Base-by-base conservation (phyloP, 192 early-diverging fungal genomes). In the Umbelopsis sp. region DNA sequence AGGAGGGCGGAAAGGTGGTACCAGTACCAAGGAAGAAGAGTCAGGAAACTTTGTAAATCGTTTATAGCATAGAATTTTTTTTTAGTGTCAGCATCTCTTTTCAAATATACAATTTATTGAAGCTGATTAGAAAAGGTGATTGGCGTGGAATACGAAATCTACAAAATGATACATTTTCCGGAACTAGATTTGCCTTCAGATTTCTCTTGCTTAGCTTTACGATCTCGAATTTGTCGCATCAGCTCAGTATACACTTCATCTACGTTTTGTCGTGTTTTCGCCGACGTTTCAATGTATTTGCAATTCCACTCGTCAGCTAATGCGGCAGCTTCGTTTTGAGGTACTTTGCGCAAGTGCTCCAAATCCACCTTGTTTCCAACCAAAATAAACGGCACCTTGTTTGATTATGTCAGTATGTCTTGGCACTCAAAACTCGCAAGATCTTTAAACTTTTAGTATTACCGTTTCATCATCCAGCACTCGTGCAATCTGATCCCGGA, bases 401-500 rank as follows among this genome's bases (percentile, higher is more conserved):
- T 30, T 68, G 16, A 11, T 33, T 30, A 27, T 69, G n/a, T 50
- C 5, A 50, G 48, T 68, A 20, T 30, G 21, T 48, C 27, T 21
- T 49, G n/a, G n/a, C 46, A 20, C 20, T 49, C 15, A 20, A 51
- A 53, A 16, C 48, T 49, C 48, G 18, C 1, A 84, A 1, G 37
- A 10, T 41, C n/a, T 41, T 41, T 30, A 30, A 30, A 41, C 35
- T 37, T 41, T 6, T 4, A 9, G 37, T 10, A 41, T 64, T 73
- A 85, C 84, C 66, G 79, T 84, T 70, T 93, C 91, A 74, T 93
- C 89, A 67, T 92, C 91, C 66, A 94, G 71, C 11, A 94, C 92
- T 49, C 93, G 81, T 46, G 89, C 88, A 68, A 94, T 94, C 74
- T 93, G 93, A 69, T 94, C 93, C 49, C 90, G 77, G 72, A 94